A percentile compares a stretch with the other conserved stretches of the same genome.
Evolutionary conservation across 1,284 basidiomycete genomes (phyloP).

Genomic region (Ceratobasidium sp.): DNA sequence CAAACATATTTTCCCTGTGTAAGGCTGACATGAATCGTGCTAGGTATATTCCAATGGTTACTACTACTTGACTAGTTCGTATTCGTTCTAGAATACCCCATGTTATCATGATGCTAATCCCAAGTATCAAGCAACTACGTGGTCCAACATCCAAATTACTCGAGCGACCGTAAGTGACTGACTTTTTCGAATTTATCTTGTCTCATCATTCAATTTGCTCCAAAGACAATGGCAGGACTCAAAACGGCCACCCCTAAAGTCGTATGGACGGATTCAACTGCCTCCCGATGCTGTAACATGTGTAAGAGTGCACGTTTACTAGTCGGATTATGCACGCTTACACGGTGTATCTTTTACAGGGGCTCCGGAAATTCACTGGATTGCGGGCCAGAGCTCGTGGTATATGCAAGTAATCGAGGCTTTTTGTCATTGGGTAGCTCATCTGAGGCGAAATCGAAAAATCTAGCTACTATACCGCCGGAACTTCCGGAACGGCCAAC

Average conservation of each 20-base stretch:
- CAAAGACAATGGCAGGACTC: constrained; percentile 57
- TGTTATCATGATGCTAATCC: neutral
- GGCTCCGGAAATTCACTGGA: constrained; percentile 47
- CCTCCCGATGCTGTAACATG: constrained; percentile 61
- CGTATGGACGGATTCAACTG: constrained; percentile 59
- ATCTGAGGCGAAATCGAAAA: too few relatives aligned
- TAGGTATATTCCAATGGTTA: constrained; percentile 32
- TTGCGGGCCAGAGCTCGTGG: constrained; percentile 28
- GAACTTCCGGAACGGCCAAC: neutral
- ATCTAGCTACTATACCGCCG: constrained; percentile 32
- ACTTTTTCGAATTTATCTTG: too few relatives aligned
- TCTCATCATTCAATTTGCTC: too few relatives aligned
- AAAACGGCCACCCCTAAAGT: constrained; percentile 60
- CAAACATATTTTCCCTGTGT: neutral
- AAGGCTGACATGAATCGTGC: too few relatives aligned
- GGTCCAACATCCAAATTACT: constrained; percentile 61
- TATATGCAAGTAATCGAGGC: constrained; percentile 34
- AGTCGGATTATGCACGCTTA: neutral
- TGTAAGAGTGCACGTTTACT: constrained; percentile 51
- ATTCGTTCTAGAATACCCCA: too few relatives aligned
- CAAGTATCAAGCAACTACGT: constrained; percentile 57
- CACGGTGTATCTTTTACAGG: neutral
- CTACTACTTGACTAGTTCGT: constrained; percentile 27
- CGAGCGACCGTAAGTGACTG: constrained; percentile 52
- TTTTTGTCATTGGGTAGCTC: neutral